Evolutionary conservation across 2,329 filamentous ascomycete species (phyloP), one percentile per base, ranked within the genome.

Genomic region (Sclerotinia glacialis): DNA sequence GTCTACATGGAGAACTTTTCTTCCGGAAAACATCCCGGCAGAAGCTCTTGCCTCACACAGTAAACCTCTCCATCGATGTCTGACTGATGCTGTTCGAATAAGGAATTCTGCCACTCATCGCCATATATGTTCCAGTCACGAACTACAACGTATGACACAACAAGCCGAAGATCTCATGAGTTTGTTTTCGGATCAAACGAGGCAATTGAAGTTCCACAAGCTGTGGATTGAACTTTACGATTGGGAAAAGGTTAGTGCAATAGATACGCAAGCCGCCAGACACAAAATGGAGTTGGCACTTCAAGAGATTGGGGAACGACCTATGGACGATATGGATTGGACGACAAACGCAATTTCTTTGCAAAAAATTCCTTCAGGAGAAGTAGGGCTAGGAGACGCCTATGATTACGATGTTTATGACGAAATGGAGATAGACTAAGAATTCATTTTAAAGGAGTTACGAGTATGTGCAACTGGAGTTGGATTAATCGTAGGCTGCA

Each of bases 271-370:
- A 31, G 67, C 37, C 21, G 71, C 72, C 12, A 74, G 70, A 55
- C 37, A 46, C 2, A 70, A 67, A 37, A 50, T 76, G 54, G 68
- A 74, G 49, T 56, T 46, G n/a, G 72, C 71, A 12, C 65, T 76
- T 26, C 66, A 70, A 54, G 69, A 70, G n/a, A 74, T 76, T 52
- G 71, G 71, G 50, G 74, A 76, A 62, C 54, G 67, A 12, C 73
- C 72, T 1, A 67, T 76, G 42, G 70, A 75, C 65, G 74, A 75
- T 66, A 76, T 76, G 74, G 74, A 76, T 68, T 76, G 75, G 75
- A 75, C 74, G 14, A 72, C 74, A 14, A 76, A 76, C 67, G 28
- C 67, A 31, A 71, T 72, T 26, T 73, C 71, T n/a, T 67, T 76
- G 12, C 53, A 74, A 62, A 70, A 76, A 67, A 49, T 74, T n/a